These are phyloP conservation scores for Fraxinus cuspidata DNA, from an alignment of 257 asterid genomes.

Conservation along the genomic window DNA sequence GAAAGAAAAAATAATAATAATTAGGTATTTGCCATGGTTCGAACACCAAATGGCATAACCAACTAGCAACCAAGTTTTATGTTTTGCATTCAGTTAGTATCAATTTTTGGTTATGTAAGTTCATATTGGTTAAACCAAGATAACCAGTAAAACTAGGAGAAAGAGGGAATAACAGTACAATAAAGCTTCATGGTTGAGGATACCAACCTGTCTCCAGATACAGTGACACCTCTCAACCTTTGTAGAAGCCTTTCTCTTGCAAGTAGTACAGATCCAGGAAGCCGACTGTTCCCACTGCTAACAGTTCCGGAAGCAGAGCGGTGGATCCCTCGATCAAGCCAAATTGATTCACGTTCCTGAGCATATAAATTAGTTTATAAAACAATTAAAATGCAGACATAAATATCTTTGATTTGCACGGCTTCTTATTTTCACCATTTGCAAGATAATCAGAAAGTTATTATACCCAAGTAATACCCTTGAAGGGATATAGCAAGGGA, in stretches of 20 bases:
- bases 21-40: neutral
- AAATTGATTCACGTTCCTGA: constrained; percentile 63
- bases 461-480: neutral
- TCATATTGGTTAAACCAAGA: neutral
- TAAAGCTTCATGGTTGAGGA: constrained; percentile 18
- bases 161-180: neutral
- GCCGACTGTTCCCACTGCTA: constrained; percentile 58
- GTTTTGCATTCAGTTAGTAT: neutral
- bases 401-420: neutral
- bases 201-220: constrained; percentile 63
- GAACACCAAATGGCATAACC: neutral
- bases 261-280: constrained; percentile 86
- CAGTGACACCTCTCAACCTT: constrained; percentile 78
- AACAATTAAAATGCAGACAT: neutral
- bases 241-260: constrained; percentile 91
- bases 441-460: neutral
- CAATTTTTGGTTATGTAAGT: neutral
- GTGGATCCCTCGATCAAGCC: constrained; percentile 48
- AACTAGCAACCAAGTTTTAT: neutral
- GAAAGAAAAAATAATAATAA: neutral
- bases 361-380: constrained; percentile 14
- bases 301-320: constrained; percentile 38
- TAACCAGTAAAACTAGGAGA: neutral
- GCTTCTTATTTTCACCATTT: neutral
- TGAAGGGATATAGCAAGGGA: neutral